phyloP scores from a whole-genome alignment of 306 rosid genomes.

The Myrica gale region DNA sequence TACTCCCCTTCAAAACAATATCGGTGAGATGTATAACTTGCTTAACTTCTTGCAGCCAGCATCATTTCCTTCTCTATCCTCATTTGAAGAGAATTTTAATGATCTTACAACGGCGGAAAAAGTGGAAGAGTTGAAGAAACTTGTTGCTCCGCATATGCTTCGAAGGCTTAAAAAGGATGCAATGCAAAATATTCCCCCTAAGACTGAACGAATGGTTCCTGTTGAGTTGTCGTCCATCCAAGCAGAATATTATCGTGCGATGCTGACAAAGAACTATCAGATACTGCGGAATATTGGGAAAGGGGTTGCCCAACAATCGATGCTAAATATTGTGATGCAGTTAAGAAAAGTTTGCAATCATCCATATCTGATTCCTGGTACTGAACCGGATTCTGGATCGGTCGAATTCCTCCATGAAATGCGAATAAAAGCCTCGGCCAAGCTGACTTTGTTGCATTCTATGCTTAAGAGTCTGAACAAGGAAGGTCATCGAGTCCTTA shows the following conservation, averaged over 20 bases:
- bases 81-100: constrained; percentile 95
- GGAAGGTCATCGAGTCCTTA: constrained; percentile 94
- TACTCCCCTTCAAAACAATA: constrained; percentile 96
- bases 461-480: constrained; percentile 80
- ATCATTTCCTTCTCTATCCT: constrained; percentile 86
- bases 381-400: constrained; percentile 96
- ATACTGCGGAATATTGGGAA: constrained; percentile 90
- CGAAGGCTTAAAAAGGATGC: constrained; percentile 98
- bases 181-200: constrained; percentile 99
- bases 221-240: constrained; percentile 98
- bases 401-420: constrained; percentile 94
- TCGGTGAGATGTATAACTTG: constrained; percentile 99
- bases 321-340: constrained; percentile 99
- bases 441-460: constrained; percentile 88
- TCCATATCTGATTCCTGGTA: constrained; percentile 98
- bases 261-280: constrained; percentile 98
- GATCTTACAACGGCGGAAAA: constrained; percentile 94
- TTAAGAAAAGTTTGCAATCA: constrained; percentile 98
- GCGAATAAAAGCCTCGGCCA: constrained; percentile 99
- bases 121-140: constrained; percentile 96
- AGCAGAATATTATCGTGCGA: constrained; percentile 99
- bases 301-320: constrained; percentile 93
- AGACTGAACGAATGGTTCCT: constrained; percentile 99
- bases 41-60: constrained; percentile 98
- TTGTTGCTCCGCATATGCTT: constrained; percentile 99